Evolutionary conservation across 306 rosid species (phyloP).

Genomic region (Malus sieversii): DNA sequence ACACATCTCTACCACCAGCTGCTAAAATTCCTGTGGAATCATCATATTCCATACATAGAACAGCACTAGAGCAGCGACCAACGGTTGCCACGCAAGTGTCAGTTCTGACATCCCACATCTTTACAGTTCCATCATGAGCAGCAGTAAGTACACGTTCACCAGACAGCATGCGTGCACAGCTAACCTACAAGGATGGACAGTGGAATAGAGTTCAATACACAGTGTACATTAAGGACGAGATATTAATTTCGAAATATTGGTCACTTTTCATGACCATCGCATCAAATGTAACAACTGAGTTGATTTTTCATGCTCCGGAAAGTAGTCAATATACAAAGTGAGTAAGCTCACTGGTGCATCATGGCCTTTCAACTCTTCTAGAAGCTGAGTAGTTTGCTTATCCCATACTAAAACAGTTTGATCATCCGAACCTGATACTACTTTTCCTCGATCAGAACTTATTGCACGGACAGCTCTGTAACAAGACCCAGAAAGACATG

Average conservation of each 20-base stretch:
- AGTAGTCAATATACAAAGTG: neutral
- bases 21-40: constrained; percentile 89
- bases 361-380: constrained; percentile 97
- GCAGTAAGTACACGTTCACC: constrained; percentile 97
- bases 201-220: constrained; percentile 19
- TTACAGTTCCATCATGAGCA: constrained; percentile 94
- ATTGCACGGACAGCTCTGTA: constrained; percentile 87
- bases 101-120: constrained; percentile 99
- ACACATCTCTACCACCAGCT: constrained; percentile 97
- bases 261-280: neutral
- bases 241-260: neutral
- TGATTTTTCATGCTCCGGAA: neutral
- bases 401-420: constrained; percentile 91
- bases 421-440: constrained; percentile 97
- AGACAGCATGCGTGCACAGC: constrained; percentile 90
- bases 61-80: constrained; percentile 96
- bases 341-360: constrained; percentile 66
- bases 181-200: constrained; percentile 53
- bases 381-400: constrained; percentile 92
- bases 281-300: neutral
- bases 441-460: constrained; percentile 88
- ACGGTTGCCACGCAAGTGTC: constrained; percentile 98
- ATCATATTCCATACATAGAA: constrained; percentile 93
- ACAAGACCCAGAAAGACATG: constrained; percentile 17
- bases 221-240: neutral